Conservation (phyloP, 2,329 filamentous ascomycete species). For the Scedosporium minutisporum region DNA sequence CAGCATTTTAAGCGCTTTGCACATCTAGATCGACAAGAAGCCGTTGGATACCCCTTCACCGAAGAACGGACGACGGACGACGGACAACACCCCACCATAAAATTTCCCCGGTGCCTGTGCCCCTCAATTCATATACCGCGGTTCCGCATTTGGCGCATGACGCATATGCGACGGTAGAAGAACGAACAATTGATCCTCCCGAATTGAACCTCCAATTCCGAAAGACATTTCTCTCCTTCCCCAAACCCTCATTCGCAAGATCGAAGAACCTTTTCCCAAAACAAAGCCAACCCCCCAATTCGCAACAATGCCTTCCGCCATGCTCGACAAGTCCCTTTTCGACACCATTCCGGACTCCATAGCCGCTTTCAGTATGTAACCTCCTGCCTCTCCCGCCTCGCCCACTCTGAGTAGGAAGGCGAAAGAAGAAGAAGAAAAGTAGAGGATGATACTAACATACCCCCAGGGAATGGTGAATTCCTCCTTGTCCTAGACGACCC, state of each 20-base stretch:
- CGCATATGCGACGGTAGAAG: constrained; percentile 1
- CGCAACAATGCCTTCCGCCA: constrained; percentile 37
- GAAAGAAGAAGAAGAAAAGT: not conserved
- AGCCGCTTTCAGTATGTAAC: constrained; percentile 50
- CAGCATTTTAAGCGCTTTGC: not conserved
- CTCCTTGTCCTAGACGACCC: constrained; percentile 91
- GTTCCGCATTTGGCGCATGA: constrained; percentile 4
- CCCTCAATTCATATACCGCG: constrained; percentile 5
- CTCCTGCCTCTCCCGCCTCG: constrained; percentile 2
- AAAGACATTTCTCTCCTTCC: not conserved
- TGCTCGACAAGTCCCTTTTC: constrained; percentile 45
- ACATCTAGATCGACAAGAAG: not conserved
- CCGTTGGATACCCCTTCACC: not conserved
- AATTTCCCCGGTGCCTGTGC: not conserved
- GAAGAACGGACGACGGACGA: not conserved
- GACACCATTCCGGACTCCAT: constrained; percentile 57
- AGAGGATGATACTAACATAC: constrained; percentile 7
- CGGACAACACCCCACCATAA: not conserved
- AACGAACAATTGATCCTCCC: not conserved
- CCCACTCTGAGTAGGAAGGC: constrained; percentile 3
- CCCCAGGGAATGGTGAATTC: constrained; percentile 70
- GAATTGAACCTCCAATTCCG: not conserved
- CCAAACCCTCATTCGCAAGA: not conserved
- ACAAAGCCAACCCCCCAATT: not conserved
- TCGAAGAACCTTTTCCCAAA: not conserved